Evolutionary conservation across 2,329 filamentous ascomycete species (phyloP).

Genomic region (Penicillium sp.): DNA sequence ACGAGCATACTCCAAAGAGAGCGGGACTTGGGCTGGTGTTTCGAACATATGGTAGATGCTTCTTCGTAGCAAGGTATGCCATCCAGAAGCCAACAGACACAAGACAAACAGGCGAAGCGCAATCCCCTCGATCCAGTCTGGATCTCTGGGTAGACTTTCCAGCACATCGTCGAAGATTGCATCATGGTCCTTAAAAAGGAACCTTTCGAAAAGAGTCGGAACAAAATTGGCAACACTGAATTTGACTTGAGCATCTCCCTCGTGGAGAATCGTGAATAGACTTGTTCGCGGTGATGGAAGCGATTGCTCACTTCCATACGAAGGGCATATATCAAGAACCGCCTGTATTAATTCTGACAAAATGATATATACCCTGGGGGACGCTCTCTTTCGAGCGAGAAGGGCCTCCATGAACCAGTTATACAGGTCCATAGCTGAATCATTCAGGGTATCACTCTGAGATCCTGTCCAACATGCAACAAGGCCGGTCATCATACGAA

Average conservation of each 20-base stretch:
- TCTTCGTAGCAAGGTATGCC: conserved; percentile 81
- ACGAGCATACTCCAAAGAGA: conserved; percentile 68
- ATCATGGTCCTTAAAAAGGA: conserved; percentile 79
- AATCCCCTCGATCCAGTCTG: conserved; percentile 75
- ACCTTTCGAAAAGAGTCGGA: conserved; percentile 74
- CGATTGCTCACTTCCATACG: conserved; percentile 62
- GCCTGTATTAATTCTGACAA: conserved; percentile 69
- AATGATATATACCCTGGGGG: conserved; percentile 64
- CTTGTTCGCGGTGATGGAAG: conserved; percentile 67
- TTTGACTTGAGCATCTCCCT: conserved; percentile 69
- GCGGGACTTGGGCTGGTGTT: conserved; percentile 70
- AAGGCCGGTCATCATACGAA: conserved; percentile 67
- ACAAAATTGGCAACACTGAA: conserved; percentile 70
- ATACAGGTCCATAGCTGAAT: conserved; percentile 73
- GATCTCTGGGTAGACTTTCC: conserved; percentile 71
- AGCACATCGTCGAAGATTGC: conserved; percentile 81
- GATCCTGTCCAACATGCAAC: conserved; percentile 62
- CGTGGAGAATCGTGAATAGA: conserved; percentile 69
- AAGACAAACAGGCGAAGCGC: conserved; percentile 77
- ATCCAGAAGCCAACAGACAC: conserved; percentile 72
- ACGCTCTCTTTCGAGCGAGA: conserved; percentile 67
- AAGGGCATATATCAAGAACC: conserved; percentile 65
- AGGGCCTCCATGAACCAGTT: conserved; percentile 69
- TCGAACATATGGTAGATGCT: conserved; percentile 96
- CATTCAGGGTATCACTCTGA: conserved; percentile 59